phyloP scores from a whole-genome alignment of 2,329 filamentous ascomycete species.

The Penicillium sp. region DNA sequence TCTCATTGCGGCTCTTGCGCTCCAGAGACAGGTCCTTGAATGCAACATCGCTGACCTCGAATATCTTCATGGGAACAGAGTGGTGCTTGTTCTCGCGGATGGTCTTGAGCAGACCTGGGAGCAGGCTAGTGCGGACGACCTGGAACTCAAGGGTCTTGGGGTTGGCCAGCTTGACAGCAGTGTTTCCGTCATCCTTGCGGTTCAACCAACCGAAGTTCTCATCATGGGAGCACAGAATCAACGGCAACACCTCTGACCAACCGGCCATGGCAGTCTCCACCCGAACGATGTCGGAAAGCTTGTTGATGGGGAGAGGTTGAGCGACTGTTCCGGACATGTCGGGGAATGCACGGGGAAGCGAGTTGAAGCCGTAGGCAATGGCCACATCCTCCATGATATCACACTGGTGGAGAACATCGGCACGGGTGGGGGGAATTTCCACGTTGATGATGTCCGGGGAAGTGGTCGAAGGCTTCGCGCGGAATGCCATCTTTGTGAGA shows the following conservation, averaged over 20 bases:
- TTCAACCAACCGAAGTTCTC: conserved; percentile 98
- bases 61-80: conserved; percentile 83
- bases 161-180: conserved; percentile 81
- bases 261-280: conserved; percentile 88
- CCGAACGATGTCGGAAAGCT: conserved; percentile 87
- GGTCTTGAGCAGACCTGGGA: conserved; percentile 88
- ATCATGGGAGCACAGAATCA: conserved; percentile 95
- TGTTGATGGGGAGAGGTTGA: conserved; percentile 86
- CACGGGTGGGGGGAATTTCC: conserved; percentile 80
- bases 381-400: conserved; percentile 99
- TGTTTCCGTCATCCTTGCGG: conserved; percentile 79
- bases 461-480: conserved; percentile 70
- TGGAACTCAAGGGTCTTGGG: conserved; percentile 94
- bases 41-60: conserved; percentile 85
- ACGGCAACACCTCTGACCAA: conserved; percentile 92
- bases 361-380: conserved; percentile 97
- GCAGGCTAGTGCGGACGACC: conserved; percentile 79
- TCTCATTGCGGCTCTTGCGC: conserved; percentile 85
- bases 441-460: conserved; percentile 74
- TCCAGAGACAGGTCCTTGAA: conserved; percentile 82
- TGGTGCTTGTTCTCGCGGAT: conserved; percentile 91
- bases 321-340: conserved; percentile 84
- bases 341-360: conserved; percentile 80
- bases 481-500: conserved; percentile 83
- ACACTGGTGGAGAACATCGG: conserved; percentile 92